phyloP scores from a whole-genome alignment of 2,329 filamentous ascomycete genomes.

The Fusarium fujikuroi region DNA sequence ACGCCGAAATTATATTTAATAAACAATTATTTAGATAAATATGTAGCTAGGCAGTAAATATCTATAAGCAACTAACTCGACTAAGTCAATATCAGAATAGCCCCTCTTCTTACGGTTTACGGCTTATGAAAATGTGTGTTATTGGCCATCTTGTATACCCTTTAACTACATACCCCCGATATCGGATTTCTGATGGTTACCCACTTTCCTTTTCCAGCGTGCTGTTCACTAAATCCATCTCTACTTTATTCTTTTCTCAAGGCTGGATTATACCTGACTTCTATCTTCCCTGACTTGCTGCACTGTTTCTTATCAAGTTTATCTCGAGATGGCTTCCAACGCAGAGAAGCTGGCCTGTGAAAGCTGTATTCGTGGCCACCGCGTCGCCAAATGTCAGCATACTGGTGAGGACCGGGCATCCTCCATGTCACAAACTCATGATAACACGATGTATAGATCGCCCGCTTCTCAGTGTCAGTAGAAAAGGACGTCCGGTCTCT shows the following conservation, averaged over 20 bases:
- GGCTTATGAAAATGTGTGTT: neutral
- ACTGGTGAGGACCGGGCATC: too few species aligned
- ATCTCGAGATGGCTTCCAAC: neutral
- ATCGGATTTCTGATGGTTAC: neutral
- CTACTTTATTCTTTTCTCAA: neutral
- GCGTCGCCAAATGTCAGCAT: conserved; percentile 30
- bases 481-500: conserved; percentile 30
- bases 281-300: accelerated
- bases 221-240: neutral
- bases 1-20: too few species aligned
- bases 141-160: neutral
- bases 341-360: conserved; percentile 28
- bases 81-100: too few species aligned
- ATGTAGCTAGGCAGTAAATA: too few species aligned
- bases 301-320: accelerated
- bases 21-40: too few species aligned
- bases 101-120: neutral
- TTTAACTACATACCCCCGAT: neutral
- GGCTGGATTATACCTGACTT: neutral
- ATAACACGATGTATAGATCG: conserved; percentile 8
- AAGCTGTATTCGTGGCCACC: conserved; percentile 29
- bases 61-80: too few species aligned
- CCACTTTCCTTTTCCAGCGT: neutral
- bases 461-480: conserved; percentile 23
- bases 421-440: neutral